A percentile compares a stretch with the other conserved stretches of the same genome.
Conservation (phyloP, 164 flowering plant genomes). For the Litsea cubeba region DNA sequence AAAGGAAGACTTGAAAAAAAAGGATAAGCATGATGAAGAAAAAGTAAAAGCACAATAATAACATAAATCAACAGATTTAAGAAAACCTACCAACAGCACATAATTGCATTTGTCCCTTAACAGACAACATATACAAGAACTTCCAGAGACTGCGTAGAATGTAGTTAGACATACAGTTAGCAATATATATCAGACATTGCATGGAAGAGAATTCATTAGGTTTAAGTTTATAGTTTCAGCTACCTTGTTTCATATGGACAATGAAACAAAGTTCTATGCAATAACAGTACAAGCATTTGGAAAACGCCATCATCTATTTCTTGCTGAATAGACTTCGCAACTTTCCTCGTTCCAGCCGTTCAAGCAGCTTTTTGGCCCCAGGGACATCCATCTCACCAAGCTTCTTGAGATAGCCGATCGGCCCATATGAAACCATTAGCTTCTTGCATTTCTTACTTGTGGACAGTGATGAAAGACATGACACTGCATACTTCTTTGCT, state of each 20-base stretch:
- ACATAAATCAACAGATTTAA: not conserved
- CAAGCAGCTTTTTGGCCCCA: constrained; percentile 79
- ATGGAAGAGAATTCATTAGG: not conserved
- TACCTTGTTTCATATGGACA: not conserved
- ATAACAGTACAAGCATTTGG: constrained; percentile 7
- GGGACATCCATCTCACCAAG: constrained; percentile 73
- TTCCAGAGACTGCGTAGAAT: not conserved
- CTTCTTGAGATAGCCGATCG: constrained; percentile 89
- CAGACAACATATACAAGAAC: not conserved
- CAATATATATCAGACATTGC: not conserved
- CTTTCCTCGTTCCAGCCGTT: constrained; percentile 71
- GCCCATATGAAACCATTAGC: constrained; percentile 86
- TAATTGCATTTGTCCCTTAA: not conserved
- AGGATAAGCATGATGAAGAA: no score
- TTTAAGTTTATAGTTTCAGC: constrained; percentile 2
- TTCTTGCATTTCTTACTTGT: constrained; percentile 80
- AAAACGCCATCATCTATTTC: constrained; percentile 28
- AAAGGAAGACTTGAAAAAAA: no score
- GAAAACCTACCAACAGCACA: not conserved
- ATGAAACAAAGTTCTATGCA: not conserved
- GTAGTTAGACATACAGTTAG: not conserved
- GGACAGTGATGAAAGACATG: constrained; percentile 54
- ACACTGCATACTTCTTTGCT: constrained; percentile 76
- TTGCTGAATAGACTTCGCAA: constrained; percentile 58
- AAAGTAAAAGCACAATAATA: not conserved